Base-by-base conservation (phyloP, 2,329 filamentous ascomycete species). In the Colletotrichum neosansevieriae region DNA sequence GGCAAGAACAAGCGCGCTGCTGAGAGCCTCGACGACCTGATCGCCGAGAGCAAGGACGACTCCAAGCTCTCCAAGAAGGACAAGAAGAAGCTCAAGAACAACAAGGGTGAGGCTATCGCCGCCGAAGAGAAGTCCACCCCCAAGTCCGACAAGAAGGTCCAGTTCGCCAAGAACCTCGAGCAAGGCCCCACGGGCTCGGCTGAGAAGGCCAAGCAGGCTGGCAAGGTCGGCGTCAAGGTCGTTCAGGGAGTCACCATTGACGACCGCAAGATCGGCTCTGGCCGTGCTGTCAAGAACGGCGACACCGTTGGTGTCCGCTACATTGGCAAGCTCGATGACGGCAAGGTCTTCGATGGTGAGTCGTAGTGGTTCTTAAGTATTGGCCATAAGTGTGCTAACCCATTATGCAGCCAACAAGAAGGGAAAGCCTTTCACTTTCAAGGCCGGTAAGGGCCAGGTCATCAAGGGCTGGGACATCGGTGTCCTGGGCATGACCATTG, bases 381-480 rank as follows among this genome's bases (percentile, higher is more conserved):
- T 17, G 19, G 21, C 65, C 5, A 15, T 54, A 32, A 49, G 44
- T 62, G 60, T 36, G 72, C 62, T 71, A 63, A 71, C 58, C 11
- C 19, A 50, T 40, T 21, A 4, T 72, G 49, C 75, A 94, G 93
- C 94, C 81, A 98, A 99, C 88, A 99, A 98, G 88, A 98, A 97
- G 86, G 96, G 96, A 76, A 94, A 97, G 85, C 95, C 97, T 67
- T 99, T 99, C 85, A 88, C 88, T 73, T 98, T 98, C 89, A 97
- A 95, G 86, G 90, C 97, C 70, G 97, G 96, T 74, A 89, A 91
- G 78, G 94, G 94, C 70, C 93, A 98, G 81, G 97, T 99, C 76
- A 99, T 99, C 86, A 96, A 97, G 88, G 96, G 96, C 74, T 98
- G 96, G 97, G 97, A 99, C 80, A 89, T 98, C 72, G 96, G 96